Base-by-base conservation (phyloP, 2,329 filamentous ascomycete species). In the Arthrinium phaeospermum region DNA sequence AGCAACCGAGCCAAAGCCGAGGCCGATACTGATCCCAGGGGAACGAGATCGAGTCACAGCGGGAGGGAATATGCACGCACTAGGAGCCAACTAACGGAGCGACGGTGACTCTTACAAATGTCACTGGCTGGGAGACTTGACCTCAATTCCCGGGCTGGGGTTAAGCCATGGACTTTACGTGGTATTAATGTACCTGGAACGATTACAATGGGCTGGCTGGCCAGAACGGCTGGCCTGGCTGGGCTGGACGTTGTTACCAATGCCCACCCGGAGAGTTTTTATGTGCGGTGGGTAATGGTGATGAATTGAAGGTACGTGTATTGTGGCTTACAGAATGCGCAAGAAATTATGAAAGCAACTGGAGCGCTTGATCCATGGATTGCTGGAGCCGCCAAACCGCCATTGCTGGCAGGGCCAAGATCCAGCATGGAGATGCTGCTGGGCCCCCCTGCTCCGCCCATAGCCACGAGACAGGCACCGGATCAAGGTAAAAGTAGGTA, bases 41-140 rank as follows among this genome's bases (percentile, higher is more conserved):
- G 51, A 19, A 34, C 24, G 6, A n/a, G 57, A 64, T 64, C 34
- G 57, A 64, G 57, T 64, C 57, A 64, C 57, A 64, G 57, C 57
- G 57, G 30, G 53, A 64, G 5, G 7, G 30, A 61, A 8, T 61
- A 64, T 64, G 30, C 57, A n/a, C 57, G 34, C 57, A 41, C 57
- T 64, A 64, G n/a, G 13, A 13, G 34, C 30, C 57, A 64, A 19
- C 57, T 41, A 64, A 37, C 57, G 30, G 57, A 64, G 34, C 57
- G 57, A 64, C 57, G 57, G 57, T 64, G 57, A 64, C 57, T 64
- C 57, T 64, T 64, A 64, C 53, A 37, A 61, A 61, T 61, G 30
- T 34, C 53, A 30, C 51, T 27, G 49, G 49, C 49, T n/a, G 53
- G 53, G 53, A 49, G 16, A 10, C 46, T 61, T 61, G 53, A 8